A percentile compares a stretch with the other conserved stretches of the same genome.
Conservation (phyloP, 768 basidiomycete species). For the Mycena leptocephala region DNA sequence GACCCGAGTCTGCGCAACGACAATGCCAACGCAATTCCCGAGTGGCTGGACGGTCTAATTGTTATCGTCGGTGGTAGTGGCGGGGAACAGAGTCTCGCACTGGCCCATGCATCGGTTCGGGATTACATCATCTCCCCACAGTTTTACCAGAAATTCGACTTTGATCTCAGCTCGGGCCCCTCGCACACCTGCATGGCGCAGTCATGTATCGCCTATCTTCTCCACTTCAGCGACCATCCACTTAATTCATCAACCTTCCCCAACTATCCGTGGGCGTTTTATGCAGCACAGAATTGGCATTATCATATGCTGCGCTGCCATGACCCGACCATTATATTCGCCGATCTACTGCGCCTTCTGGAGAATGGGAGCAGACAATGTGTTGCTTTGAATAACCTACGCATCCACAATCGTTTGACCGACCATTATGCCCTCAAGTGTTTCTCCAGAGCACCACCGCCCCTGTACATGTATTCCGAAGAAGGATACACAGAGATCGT, state of each 20-base stretch:
- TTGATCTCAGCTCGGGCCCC: neutral
- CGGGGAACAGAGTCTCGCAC: neutral
- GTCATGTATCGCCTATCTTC: conserved; percentile 4
- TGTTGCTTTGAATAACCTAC: neutral
- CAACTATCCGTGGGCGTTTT: neutral
- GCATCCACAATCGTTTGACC: no score
- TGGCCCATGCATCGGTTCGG: conserved; percentile 15
- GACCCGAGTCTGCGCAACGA: neutral
- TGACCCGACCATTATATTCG: neutral
- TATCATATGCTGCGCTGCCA: neutral
- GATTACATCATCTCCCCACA: neutral
- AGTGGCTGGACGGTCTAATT: conserved; percentile 16
- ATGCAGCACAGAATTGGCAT: conserved; percentile 5
- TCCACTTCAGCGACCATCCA: conserved; percentile 4
- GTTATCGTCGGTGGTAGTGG: neutral
- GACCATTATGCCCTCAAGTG: no score
- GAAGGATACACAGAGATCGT: neutral
- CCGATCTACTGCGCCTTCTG: neutral
- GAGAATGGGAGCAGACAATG: conserved; percentile 4
- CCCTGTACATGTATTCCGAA: neutral
- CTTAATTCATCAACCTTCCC: neutral
- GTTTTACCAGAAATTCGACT: neutral
- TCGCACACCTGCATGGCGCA: conserved; percentile 13
- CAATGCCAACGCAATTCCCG: neutral
- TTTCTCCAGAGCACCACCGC: no score